Evolutionary conservation across 306 rosid genomes (phyloP).

Genomic region (Mimosa bimucronata): DNA sequence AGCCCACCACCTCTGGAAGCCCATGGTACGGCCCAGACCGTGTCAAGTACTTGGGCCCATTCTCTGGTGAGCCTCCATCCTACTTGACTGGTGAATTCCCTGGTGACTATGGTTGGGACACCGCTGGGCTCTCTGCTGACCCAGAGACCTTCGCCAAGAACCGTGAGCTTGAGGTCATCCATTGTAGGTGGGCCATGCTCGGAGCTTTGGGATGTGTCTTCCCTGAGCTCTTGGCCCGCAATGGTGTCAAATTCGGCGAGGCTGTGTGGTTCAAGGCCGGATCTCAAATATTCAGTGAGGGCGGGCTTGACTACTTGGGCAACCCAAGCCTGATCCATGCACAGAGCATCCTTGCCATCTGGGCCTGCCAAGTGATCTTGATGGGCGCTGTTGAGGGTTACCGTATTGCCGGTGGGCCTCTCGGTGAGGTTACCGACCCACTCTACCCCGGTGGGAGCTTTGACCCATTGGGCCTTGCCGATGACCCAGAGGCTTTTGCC

Average conservation of each 20-base stretch:
- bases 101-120: slow-evolving; percentile 77
- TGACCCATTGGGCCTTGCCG: slow-evolving; percentile 54
- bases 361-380: slow-evolving; percentile 64
- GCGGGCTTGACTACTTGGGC: slow-evolving; percentile 71
- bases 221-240: slow-evolving; percentile 68
- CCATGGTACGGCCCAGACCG: slow-evolving; percentile 79
- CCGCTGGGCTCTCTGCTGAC: slow-evolving; percentile 72
- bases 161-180: slow-evolving; percentile 64
- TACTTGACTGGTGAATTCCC: slow-evolving; percentile 67
- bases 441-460: slow-evolving; percentile 70
- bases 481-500: not conserved
- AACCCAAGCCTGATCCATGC: slow-evolving; percentile 73
- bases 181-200: slow-evolving; percentile 71
- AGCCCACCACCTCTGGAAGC: slow-evolving; percentile 49
- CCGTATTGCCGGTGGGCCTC: slow-evolving; percentile 68
- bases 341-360: slow-evolving; percentile 65
- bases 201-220: slow-evolving; percentile 69
- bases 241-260: slow-evolving; percentile 60
- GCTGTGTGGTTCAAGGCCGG: slow-evolving; percentile 77
- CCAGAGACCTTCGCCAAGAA: slow-evolving; percentile 65
- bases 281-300: slow-evolving; percentile 67
- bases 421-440: slow-evolving; percentile 62
- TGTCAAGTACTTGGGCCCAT: slow-evolving; percentile 73
- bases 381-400: slow-evolving; percentile 72
- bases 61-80: slow-evolving; percentile 62